These are phyloP conservation scores for Blastocrithidia nonstop DNA, from an alignment of 208 protist genomes.

Conservation along the genomic window DNA sequence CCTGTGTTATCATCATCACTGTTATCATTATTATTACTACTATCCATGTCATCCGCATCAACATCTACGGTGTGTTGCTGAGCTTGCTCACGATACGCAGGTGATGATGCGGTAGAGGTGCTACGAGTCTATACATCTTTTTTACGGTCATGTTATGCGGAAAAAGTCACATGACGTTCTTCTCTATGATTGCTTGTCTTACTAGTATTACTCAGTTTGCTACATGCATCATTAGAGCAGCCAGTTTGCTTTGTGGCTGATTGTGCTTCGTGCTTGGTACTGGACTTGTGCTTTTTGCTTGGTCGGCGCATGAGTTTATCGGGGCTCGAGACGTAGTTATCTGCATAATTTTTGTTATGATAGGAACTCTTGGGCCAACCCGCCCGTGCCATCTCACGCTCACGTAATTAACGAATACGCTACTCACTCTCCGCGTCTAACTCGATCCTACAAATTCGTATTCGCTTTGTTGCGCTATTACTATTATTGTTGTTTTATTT, in stretches of 20 bases:
- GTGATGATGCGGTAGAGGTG: no score
- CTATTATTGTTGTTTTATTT: neutral
- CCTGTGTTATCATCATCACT: neutral
- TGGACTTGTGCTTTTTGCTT: neutral
- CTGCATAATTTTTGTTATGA: conserved; percentile 44
- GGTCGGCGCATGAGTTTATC: conserved; percentile 27
- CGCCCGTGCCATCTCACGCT: neutral
- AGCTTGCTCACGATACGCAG: no score
- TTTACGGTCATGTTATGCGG: no score
- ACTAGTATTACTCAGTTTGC: no score
- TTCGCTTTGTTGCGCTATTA: neutral
- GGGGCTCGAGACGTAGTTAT: conserved; percentile 38
- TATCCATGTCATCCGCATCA: neutral
- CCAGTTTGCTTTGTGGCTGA: no score
- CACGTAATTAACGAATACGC: neutral
- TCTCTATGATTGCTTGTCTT: no score
- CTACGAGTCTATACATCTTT: no score
- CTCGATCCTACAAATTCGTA: no score
- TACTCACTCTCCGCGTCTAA: neutral
- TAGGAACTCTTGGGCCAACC: conserved; percentile 58
- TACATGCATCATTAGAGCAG: no score
- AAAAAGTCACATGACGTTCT: no score
- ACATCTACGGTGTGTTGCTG: neutral
- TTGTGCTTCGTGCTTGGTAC: no score
- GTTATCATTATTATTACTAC: neutral